Conservation (phyloP, 768 basidiomycete genomes). For the Royoungia palumana region DNA sequence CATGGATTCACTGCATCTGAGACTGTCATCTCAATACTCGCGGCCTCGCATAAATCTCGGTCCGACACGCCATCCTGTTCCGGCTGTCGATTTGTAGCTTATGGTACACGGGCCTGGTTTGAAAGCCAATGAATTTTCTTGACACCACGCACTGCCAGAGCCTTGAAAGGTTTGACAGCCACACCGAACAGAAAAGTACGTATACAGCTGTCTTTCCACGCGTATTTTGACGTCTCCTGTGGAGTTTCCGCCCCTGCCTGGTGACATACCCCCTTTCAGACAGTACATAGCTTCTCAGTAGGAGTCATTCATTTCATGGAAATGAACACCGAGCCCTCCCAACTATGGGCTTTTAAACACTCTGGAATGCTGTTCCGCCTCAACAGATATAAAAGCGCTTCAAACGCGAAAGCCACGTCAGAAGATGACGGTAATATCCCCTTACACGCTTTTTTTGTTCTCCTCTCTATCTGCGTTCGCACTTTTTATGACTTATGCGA, state of each 20-base stretch:
- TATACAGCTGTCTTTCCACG: not conserved
- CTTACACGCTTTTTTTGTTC: conserved; percentile 6
- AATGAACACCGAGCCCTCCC: conserved; percentile 9
- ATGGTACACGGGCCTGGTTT: conserved; percentile 9
- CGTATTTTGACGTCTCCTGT: not conserved
- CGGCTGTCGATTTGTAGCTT: not conserved
- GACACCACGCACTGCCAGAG: not conserved
- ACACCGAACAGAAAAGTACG: not conserved
- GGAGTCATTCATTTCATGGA: conserved; percentile 10
- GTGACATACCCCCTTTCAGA: not conserved
- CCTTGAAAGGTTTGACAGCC: not conserved
- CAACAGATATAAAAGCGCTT: conserved; percentile 13
- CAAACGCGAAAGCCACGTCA: not conserved
- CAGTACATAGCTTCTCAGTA: not conserved
- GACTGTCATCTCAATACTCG: not conserved
- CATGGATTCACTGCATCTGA: no score
- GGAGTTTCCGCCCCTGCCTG: not conserved
- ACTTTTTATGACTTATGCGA: conserved; percentile 11
- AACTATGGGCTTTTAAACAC: conserved; percentile 1
- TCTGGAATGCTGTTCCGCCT: not conserved
- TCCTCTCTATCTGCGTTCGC: conserved; percentile 5
- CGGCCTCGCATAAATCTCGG: not conserved
- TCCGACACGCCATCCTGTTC: not conserved
- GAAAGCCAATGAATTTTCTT: not conserved
- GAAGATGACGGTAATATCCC: conserved; percentile 6